phyloP scores from a whole-genome alignment of 805 yeast genomes.

The Saccharomycopsis fibuligera region DNA sequence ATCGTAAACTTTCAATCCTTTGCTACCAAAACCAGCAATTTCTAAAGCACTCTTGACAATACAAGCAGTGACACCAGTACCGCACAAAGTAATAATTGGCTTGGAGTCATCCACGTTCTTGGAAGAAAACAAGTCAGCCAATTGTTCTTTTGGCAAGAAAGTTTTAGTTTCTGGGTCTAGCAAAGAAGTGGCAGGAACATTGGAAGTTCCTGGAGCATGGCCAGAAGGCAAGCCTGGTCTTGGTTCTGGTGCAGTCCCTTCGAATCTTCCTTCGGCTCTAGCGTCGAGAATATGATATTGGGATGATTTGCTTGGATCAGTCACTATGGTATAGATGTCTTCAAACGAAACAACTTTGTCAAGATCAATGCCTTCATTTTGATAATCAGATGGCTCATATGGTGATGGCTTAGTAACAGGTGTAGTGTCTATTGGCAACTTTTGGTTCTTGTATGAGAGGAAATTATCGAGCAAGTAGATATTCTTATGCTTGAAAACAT shows the following conservation, averaged over 20 bases:
- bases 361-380: constrained; percentile 28
- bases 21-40: constrained; percentile 39
- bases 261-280: constrained; percentile 64
- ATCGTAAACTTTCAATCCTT: constrained; percentile 60
- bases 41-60: constrained; percentile 73
- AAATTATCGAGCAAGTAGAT: constrained; percentile 70
- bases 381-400: constrained; percentile 1
- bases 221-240: constrained; percentile 85
- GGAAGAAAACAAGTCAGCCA: constrained; percentile 39
- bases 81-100: constrained; percentile 84
- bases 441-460: constrained; percentile 40
- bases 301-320: constrained; percentile 33
- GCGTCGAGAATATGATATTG: constrained; percentile 71
- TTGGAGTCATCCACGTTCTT: constrained; percentile 39
- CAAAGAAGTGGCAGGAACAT: constrained; percentile 67
- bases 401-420: constrained; percentile 10
- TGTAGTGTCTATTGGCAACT: constrained; percentile 26
- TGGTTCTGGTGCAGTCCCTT: constrained; percentile 82
- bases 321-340: constrained; percentile 32
- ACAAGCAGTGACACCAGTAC: constrained; percentile 94
- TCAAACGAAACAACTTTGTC: constrained; percentile 53
- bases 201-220: constrained; percentile 75
- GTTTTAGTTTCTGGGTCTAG: constrained; percentile 40
- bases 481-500: constrained; percentile 67
- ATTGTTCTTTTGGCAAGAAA: constrained; percentile 42